Percentiles rank a stretch among this genome's conserved stretches.
phyloP scores from a whole-genome alignment of 345 rosid genomes.

The Pistacia vera region DNA sequence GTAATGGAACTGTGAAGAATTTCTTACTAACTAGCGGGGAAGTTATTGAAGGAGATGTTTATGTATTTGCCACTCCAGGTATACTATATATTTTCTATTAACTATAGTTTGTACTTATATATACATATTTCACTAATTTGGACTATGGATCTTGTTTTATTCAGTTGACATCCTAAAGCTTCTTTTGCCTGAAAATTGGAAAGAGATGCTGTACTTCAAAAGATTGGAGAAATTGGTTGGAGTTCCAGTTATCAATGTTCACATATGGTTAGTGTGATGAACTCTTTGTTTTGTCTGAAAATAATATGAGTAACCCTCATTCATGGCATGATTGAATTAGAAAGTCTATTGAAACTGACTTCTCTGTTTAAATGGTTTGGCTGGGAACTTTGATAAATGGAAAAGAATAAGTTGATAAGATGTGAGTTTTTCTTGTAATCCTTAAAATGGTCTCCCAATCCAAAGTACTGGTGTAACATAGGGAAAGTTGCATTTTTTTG shows the following conservation, averaged over 20 bases:
- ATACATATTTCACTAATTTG: conserved; percentile 20
- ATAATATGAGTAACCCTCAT: not conserved
- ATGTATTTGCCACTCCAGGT: conserved; percentile 95
- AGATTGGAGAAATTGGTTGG: conserved; percentile 92
- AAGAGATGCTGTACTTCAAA: conserved; percentile 78
- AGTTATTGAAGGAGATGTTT: conserved; percentile 76
- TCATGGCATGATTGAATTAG: not conserved
- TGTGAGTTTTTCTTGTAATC: conserved; percentile 2
- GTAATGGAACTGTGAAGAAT: conserved; percentile 78
- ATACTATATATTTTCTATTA: conserved; percentile 14
- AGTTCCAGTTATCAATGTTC: conserved; percentile 95
- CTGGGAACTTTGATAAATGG: not conserved
- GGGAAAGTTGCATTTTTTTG: not conserved
- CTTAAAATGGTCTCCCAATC: not conserved
- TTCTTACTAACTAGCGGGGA: conserved; percentile 69
- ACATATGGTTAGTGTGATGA: conserved; percentile 87
- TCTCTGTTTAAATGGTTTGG: not conserved
- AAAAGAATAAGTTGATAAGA: not conserved
- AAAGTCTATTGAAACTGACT: not conserved
- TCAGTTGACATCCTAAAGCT: conserved; percentile 92
- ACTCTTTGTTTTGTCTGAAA: conserved; percentile 1
- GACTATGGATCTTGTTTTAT: conserved; percentile 20
- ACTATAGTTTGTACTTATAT: not conserved
- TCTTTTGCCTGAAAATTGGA: conserved; percentile 82
- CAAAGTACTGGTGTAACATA: not conserved